Base-by-base conservation (phyloP, 2,329 filamentous ascomycete genomes). In the Trichophyton schoenleinii region DNA sequence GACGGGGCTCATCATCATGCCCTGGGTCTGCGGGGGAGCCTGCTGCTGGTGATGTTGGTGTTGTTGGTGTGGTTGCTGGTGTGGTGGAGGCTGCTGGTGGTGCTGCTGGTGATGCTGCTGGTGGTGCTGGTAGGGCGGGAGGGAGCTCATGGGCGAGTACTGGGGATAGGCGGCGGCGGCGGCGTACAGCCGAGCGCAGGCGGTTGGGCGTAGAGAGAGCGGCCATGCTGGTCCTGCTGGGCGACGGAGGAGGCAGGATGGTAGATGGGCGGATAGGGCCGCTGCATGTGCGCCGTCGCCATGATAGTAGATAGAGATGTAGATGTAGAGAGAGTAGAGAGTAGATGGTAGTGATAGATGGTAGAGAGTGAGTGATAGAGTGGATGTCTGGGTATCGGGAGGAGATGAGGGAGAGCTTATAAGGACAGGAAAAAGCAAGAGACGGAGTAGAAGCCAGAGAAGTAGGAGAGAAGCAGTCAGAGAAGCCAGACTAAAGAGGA, bases 201-300 rank as follows among this genome's bases (percentile, higher is more conserved):
- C 58, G 87, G 87, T 69, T 91, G 88, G 41, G 84, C 87, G 74
- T 96, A 97, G 71, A 97, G 83, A 69, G 85, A 87, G 67, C 91
- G 82, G 62, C 78, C 80, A 77, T 95, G 89, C 70, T 92, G 89
- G 71, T 97, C 92, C 83, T 62, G 91, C 89, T 22, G 90, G 87
- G 38, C 92, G 65, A 91, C 88, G 61, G 91, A 95, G 77, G 96
- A 91, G 61, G 91, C 91, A 18, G 91, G 95, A 74, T 96, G 89
- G 73, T 96, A 96, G 72, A 96, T 95, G 63, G 90, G 89, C 68
- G 91, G 91, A 73, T 95, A 96, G 55, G 79, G 82, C 75, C 84
- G 80, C 81, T 87, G 85, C 66, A 83, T 83, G 67, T 83, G 80
- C 67, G 83, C 71, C 64, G 76, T 79, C 65, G 84, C 83, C 85